Percentiles rank a stretch among this genome's conserved stretches.
Conservation (phyloP, 306 rosid species). For the Prinsepia uniflora region DNA sequence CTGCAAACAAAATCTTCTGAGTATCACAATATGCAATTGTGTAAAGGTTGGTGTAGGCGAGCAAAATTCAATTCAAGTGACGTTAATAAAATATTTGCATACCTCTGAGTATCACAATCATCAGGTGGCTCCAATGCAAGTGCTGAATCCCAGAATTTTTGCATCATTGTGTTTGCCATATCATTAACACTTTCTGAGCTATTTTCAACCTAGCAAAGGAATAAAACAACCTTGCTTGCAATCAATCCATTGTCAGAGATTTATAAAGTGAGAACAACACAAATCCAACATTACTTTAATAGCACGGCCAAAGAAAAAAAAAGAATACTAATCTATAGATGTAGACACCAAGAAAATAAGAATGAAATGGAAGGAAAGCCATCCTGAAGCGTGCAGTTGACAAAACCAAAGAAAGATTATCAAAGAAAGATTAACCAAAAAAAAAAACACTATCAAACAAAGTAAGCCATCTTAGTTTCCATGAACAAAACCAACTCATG, state of each 20-base stretch:
- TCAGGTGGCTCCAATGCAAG: constrained; percentile 78
- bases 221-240: background rate
- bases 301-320: background rate
- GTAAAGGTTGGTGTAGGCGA: background rate
- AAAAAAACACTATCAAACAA: background rate
- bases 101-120: constrained; percentile 84
- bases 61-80: background rate
- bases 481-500: background rate
- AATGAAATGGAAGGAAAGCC: background rate
- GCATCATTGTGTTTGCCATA: constrained; percentile 84
- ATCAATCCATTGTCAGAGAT: background rate
- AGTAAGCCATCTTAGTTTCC: background rate
- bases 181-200: constrained; percentile 73
- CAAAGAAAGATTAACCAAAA: too few relatives aligned
- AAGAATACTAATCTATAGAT: background rate
- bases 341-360: background rate
- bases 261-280: background rate
- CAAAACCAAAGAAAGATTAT: background rate
- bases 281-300: background rate
- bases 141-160: constrained; percentile 96
- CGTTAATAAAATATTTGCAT: background rate
- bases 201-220: constrained; percentile 57
- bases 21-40: background rate
- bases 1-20: constrained; percentile 42
- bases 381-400: background rate